Evolutionary conservation across 2,329 filamentous ascomycete species (phyloP).

Genomic region (Pseudogymnoascus sp.): DNA sequence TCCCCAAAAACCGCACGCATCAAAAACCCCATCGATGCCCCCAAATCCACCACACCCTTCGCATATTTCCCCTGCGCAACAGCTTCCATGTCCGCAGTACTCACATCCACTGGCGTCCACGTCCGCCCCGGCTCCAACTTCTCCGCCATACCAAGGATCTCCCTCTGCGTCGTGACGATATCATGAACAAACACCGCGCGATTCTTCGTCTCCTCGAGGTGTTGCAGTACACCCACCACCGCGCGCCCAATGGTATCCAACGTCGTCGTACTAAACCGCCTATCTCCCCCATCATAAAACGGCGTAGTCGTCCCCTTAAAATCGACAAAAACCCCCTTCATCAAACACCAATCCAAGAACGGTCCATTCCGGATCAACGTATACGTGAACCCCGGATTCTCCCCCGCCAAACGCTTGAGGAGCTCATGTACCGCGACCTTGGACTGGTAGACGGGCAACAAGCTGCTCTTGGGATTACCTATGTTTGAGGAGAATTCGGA

Average conservation of each 20-base stretch:
- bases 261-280: not conserved
- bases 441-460: not conserved
- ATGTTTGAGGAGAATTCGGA: not conserved
- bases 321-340: not conserved
- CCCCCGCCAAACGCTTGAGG: not conserved
- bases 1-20: slow-evolving; percentile 29
- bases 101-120: slow-evolving; percentile 20
- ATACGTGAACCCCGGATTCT: not conserved
- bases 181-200: slow-evolving; percentile 40
- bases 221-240: not conserved
- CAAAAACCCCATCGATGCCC: slow-evolving; percentile 32
- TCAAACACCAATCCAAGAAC: not conserved
- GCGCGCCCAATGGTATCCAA: not conserved
- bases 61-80: slow-evolving; percentile 17
- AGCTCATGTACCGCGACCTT: not conserved
- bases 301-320: not conserved
- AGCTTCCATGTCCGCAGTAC: slow-evolving; percentile 15
- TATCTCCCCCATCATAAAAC: not conserved
- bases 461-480: not conserved
- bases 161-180: slow-evolving; percentile 38
- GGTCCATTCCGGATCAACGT: not conserved
- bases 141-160: slow-evolving; percentile 31
- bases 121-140: slow-evolving; percentile 27
- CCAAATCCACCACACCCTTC: slow-evolving; percentile 24
- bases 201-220: slow-evolving; percentile 34